Conservation (phyloP, 2,329 filamentous ascomycete genomes). For the Pseudogymnoascus sp. region DNA sequence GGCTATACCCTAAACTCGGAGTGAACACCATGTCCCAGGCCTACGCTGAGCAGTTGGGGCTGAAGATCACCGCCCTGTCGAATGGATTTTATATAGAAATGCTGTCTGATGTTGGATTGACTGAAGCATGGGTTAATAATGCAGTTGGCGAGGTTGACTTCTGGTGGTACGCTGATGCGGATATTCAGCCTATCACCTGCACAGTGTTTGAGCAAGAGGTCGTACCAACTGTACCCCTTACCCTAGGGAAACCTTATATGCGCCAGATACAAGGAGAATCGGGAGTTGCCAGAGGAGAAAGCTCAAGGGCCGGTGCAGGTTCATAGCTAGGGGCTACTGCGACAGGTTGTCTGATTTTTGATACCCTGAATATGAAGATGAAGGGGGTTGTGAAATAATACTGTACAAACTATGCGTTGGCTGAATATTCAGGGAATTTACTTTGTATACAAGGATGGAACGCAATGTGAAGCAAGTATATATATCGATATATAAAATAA, state of each 20-base stretch:
- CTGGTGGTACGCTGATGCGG: slow-evolving; percentile 7
- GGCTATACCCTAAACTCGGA: neutral
- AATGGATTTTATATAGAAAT: neutral
- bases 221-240: neutral
- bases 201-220: neutral
- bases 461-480: neutral
- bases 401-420: neutral
- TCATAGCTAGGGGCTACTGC: neutral
- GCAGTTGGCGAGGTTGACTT: neutral
- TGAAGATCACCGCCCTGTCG: neutral
- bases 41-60: neutral
- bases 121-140: neutral
- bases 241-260: neutral
- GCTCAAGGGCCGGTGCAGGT: neutral
- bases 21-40: neutral
- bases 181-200: neutral
- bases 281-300: neutral
- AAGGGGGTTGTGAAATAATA: neutral
- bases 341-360: neutral
- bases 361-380: neutral
- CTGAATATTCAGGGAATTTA: neutral
- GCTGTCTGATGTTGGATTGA: neutral
- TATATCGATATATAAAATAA: neutral
- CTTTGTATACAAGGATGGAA: neutral
- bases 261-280: neutral